Evolutionary conservation across 306 rosid species (phyloP).

Genomic region (Sesbania bispinosa): DNA sequence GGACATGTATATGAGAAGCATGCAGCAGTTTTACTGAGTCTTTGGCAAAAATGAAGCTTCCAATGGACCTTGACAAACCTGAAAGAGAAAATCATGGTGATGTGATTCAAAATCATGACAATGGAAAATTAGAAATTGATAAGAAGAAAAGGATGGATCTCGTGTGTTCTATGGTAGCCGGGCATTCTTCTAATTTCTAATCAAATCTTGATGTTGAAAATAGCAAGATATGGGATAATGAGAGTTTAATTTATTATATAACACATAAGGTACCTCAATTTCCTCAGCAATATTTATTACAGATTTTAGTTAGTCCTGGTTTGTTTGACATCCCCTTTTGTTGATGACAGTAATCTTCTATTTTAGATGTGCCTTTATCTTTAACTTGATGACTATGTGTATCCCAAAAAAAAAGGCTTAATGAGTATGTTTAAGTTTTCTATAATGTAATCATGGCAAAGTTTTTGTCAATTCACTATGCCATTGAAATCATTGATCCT

Average conservation of each 20-base stretch:
- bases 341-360: neutral
- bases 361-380: neutral
- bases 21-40: slow-evolving; percentile 86
- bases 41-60: slow-evolving; percentile 85
- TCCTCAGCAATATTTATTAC: slow-evolving; percentile 21
- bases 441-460: slow-evolving; percentile 1
- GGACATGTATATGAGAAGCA: slow-evolving; percentile 89
- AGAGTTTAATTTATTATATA: slow-evolving; percentile 6
- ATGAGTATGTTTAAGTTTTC: slow-evolving; percentile 13
- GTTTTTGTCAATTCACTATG: slow-evolving; percentile 13
- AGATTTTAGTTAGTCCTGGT: neutral
- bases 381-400: slow-evolving; percentile 8
- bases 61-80: slow-evolving; percentile 67
- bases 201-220: slow-evolving; percentile 22
- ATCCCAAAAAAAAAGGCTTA: neutral
- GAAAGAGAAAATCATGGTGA: slow-evolving; percentile 46
- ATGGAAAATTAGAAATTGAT: slow-evolving; percentile 42
- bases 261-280: slow-evolving; percentile 21
- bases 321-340: neutral
- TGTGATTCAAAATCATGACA: slow-evolving; percentile 45
- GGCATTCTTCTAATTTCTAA: slow-evolving; percentile 82
- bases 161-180: slow-evolving; percentile 84
- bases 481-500: neutral
- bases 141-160: slow-evolving; percentile 75
- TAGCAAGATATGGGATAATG: slow-evolving; percentile 14